phyloP scores from a whole-genome alignment of 1,139 yeast species.

The Diutina sp. region DNA sequence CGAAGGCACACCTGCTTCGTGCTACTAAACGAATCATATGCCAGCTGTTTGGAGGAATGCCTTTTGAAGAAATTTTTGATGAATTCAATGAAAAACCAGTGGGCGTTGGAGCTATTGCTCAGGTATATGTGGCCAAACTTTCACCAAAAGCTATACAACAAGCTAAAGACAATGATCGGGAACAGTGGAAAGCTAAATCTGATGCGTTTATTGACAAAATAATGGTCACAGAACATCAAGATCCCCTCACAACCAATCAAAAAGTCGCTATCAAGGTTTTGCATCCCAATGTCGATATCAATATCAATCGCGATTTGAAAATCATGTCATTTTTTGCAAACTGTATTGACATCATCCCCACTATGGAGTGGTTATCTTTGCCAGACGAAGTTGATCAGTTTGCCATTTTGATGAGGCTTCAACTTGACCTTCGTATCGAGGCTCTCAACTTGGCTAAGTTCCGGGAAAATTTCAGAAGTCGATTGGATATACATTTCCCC shows the following conservation, averaged over 20 bases:
- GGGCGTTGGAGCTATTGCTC: conserved; percentile 97
- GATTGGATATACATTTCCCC: conserved; percentile 69
- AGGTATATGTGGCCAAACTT: conserved; percentile 72
- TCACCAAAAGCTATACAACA: conserved; percentile 28
- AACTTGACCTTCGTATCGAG: conserved; percentile 81
- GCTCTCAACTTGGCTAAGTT: conserved; percentile 69
- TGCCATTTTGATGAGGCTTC: conserved; percentile 73
- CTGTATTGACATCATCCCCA: conserved; percentile 59
- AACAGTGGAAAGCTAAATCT: conserved; percentile 5
- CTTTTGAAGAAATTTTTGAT: conserved; percentile 70
- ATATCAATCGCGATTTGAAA: conserved; percentile 66
- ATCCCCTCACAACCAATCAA: conserved; percentile 22
- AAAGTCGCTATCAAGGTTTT: conserved; percentile 84
- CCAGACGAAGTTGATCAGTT: conserved; percentile 93
- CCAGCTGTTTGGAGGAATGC: conserved; percentile 43
- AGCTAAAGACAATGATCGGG: conserved; percentile 11
- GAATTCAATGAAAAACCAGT: conserved; percentile 65
- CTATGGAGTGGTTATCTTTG: conserved; percentile 94
- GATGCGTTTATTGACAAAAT: conserved; percentile 21
- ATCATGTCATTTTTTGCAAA: conserved; percentile 77
- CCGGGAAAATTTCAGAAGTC: conserved; percentile 42
- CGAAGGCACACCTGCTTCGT: conserved; percentile 55
- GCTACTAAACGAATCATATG: conserved; percentile 49
- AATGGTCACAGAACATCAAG: conserved; percentile 25
- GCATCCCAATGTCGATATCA: conserved; percentile 71